Evolutionary conservation across 768 basidiomycete species (phyloP).

Genomic region (Mycena capillaripes): DNA sequence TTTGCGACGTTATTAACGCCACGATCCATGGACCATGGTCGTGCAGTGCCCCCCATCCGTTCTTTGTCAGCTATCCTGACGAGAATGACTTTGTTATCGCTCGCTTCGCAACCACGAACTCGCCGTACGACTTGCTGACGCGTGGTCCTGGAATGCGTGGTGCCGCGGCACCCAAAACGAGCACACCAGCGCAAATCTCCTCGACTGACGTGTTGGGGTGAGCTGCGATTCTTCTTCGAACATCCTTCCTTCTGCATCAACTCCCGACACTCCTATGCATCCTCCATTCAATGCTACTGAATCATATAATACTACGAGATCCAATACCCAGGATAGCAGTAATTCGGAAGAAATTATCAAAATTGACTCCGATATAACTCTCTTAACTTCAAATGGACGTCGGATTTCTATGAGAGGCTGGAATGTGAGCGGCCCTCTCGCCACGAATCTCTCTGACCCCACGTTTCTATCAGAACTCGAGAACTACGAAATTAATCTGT

Average conservation of each 20-base stretch:
- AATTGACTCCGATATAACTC: not conserved
- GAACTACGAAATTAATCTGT: not conserved
- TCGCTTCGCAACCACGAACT: no score
- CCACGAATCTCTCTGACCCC: not conserved
- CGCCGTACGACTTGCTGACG: no score
- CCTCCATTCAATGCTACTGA: not conserved
- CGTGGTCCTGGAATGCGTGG: not conserved
- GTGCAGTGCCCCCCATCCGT: no score
- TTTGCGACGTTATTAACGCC: no score
- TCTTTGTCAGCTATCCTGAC: no score
- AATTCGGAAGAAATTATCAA: not conserved
- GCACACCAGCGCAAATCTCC: not conserved
- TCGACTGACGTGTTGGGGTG: not conserved
- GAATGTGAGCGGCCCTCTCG: not conserved
- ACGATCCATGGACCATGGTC: no score
- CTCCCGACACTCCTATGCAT: not conserved
- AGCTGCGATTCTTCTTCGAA: not conserved
- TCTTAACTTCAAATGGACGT: not conserved
- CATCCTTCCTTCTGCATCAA: not conserved
- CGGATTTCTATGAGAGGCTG: not conserved
- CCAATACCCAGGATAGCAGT: not conserved
- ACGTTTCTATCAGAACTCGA: not conserved
- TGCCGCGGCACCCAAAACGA: not conserved
- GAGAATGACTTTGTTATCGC: no score
- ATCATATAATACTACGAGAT: not conserved